Evolutionary conservation across 2,329 filamentous ascomycete genomes (phyloP), one percentile per base, ranked within the genome.

Genomic region (Pyrenochaeta sp.): DNA sequence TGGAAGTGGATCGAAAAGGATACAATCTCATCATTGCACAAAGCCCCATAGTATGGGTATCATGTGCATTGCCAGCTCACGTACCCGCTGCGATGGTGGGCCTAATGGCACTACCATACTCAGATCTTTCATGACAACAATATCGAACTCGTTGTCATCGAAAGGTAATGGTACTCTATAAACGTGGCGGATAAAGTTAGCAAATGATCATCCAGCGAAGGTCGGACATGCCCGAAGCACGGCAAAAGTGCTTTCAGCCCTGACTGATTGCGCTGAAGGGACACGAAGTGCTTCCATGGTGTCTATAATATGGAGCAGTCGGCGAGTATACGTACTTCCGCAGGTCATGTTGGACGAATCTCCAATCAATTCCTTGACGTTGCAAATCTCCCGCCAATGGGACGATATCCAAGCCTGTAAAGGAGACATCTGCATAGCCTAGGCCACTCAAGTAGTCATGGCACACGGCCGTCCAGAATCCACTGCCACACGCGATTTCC

Each of bases 381-480:
- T 84, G 80, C 65, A 89, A 73, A 65, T 88, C 84, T 34, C 86
- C 85, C 7, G 90, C 88, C 25, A 94, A 76, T 4, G 91, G 89
- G 8, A 91, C 90, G 54, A 96, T 87, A 73, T 97, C 93, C 40
- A 97, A 78, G 1, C 93, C 93, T 0, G 90, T 91, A 73, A 96
- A 97, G 5, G 87, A 86, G 24, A 96, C 88, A 59, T 88, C 84
- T 4, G 83, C 79, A 71, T 90, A 85, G 13, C 92, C 92, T 54
- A 86, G 83, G 48, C 86, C 84, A 55, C 85, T 83, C 72, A 93
- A 92, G 77, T 91, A 90, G 36, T 91, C 87, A 76, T 96, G 90
- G 75, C 92, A 96, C 82, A 92, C 88, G 32, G 91, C 90, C 67
- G 91, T 93, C 93, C 93, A 97, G 73, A 96, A 91, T 25, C 88